Conservation (phyloP, 2,329 filamentous ascomycete species). For the Nemania bipapillata region DNA sequence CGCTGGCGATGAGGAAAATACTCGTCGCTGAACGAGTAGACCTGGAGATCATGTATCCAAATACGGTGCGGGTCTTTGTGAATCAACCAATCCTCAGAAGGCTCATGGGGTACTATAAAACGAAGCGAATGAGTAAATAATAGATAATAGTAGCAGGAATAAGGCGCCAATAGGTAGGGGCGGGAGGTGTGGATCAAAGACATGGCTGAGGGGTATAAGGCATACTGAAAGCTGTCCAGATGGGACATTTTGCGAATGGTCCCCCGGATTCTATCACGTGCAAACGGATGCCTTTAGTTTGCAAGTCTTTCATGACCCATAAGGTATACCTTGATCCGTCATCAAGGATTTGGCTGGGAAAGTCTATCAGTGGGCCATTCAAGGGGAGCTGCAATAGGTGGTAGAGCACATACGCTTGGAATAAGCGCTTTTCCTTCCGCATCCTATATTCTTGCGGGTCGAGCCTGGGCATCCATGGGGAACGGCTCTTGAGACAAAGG, state of each 20-base stretch:
- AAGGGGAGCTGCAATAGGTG: neutral
- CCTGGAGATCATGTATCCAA: slow-evolving; percentile 64
- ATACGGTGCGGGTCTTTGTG: slow-evolving; percentile 61
- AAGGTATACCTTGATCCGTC: slow-evolving; percentile 65
- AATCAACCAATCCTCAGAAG: slow-evolving; percentile 61
- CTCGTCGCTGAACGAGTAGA: slow-evolving; percentile 68
- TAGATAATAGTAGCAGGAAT: neutral
- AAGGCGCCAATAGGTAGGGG: neutral
- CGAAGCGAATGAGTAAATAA: neutral
- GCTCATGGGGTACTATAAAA: slow-evolving; percentile 62
- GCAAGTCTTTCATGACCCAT: slow-evolving; percentile 63
- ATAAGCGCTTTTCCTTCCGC: slow-evolving; percentile 62
- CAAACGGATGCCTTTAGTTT: slow-evolving; percentile 62
- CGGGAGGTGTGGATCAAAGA: neutral
- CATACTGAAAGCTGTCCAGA: slow-evolving; percentile 73
- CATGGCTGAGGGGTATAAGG: slow-evolving; percentile 5
- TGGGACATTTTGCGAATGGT: slow-evolving; percentile 64
- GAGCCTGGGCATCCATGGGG: slow-evolving; percentile 58
- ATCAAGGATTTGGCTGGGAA: slow-evolving; percentile 65
- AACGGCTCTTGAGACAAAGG: slow-evolving; percentile 65
- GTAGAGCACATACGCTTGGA: slow-evolving; percentile 64
- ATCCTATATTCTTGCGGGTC: slow-evolving; percentile 61
- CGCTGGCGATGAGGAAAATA: slow-evolving; percentile 66
- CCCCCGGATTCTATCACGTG: slow-evolving; percentile 68
- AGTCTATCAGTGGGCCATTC: slow-evolving; percentile 4